Evolutionary conservation across 169 alveolate species (phyloP).

Genomic region (Theileria luwenshuni): DNA sequence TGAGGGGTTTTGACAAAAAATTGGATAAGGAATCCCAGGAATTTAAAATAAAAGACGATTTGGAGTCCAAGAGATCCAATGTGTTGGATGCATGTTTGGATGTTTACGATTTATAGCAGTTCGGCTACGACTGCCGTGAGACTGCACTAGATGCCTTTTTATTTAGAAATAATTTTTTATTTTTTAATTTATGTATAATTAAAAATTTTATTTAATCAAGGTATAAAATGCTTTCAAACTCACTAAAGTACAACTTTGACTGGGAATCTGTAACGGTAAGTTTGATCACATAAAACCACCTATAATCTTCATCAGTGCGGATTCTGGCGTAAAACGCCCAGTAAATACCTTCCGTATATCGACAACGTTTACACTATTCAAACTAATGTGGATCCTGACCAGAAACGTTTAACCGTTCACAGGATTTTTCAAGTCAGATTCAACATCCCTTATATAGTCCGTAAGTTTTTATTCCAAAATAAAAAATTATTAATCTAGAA

Average conservation of each 20-base stretch:
- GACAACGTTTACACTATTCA: slow-evolving; percentile 46
- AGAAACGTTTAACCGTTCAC: slow-evolving; percentile 36
- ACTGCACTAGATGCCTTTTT: neutral
- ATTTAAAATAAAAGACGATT: slow-evolving; percentile 8
- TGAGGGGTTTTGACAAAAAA: slow-evolving; percentile 32
- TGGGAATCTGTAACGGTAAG: slow-evolving; percentile 59
- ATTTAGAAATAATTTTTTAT: neutral
- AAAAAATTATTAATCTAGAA: slow-evolving; percentile 7
- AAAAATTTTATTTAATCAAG: slow-evolving; percentile 5
- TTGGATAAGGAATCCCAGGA: slow-evolving; percentile 14
- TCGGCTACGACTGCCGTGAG: neutral
- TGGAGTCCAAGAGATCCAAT: slow-evolving; percentile 17
- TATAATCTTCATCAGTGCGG: slow-evolving; percentile 30
- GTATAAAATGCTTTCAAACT: slow-evolving; percentile 16
- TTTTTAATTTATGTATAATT: neutral
- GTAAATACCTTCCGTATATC: slow-evolving; percentile 57
- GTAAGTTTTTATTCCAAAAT: slow-evolving; percentile 23
- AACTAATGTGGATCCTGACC: slow-evolving; percentile 39
- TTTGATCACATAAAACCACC: neutral
- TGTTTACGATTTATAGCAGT: slow-evolving; percentile 24
- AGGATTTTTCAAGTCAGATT: slow-evolving; percentile 47
- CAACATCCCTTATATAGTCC: slow-evolving; percentile 50
- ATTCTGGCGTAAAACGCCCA: slow-evolving; percentile 56
- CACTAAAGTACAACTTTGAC: slow-evolving; percentile 45
- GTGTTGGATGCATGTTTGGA: slow-evolving; percentile 39